Evolutionary conservation across 1,139 yeast species (phyloP).

Genomic region (Pichia terricola): DNA sequence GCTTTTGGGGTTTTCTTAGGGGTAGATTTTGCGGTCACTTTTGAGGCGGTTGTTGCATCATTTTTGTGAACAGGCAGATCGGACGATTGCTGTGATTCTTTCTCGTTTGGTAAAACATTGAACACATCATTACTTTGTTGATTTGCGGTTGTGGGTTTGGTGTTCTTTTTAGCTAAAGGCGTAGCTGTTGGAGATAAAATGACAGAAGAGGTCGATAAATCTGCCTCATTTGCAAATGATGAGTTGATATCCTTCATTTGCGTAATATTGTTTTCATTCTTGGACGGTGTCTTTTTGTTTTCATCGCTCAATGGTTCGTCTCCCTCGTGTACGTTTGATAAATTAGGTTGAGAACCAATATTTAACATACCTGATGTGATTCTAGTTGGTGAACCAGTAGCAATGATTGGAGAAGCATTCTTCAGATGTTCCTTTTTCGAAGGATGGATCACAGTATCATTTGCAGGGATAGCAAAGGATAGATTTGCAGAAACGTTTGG

Average conservation of each 20-base stretch:
- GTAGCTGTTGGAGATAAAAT: no score
- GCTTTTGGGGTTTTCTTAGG: background rate
- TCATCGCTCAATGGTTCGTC: background rate
- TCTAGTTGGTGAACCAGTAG: conserved; percentile 32
- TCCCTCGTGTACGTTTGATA: conserved; percentile 21
- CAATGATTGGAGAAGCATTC: conserved; percentile 24
- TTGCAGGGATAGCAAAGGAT: conserved; percentile 19
- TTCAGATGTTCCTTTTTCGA: conserved; percentile 17
- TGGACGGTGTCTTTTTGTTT: no score
- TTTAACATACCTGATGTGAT: conserved; percentile 64
- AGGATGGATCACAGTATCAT: conserved; percentile 21
- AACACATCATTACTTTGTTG: background rate
- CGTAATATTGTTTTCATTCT: conserved; percentile 1
- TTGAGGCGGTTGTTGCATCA: no score
- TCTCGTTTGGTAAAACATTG: background rate
- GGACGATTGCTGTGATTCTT: background rate
- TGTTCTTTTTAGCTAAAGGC: background rate
- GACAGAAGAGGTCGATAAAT: background rate
- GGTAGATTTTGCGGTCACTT: background rate
- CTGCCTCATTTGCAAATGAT: background rate
- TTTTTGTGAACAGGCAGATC: no score
- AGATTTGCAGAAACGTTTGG: conserved; percentile 7
- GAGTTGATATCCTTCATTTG: conserved; percentile 10
- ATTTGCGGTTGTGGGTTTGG: background rate
- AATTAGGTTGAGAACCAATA: conserved; percentile 21